Conservation (phyloP, 352 stramenopile genomes). For the Phytophthora agathidicida region DNA sequence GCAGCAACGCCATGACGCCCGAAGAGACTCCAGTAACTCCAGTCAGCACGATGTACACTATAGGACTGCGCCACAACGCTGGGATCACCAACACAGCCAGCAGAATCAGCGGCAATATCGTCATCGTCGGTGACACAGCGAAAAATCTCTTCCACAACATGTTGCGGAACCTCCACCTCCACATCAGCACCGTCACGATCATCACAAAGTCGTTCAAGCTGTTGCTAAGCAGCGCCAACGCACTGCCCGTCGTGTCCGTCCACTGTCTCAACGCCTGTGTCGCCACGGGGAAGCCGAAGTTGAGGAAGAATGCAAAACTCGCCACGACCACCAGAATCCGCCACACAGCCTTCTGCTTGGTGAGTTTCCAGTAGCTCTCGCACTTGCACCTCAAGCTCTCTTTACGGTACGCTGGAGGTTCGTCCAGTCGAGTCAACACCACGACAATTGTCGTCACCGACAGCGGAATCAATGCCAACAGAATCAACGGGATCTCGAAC, state of each 20-base stretch:
- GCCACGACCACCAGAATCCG: slow-evolving; percentile 46
- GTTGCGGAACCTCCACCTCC: slow-evolving; percentile 43
- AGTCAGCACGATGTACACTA: slow-evolving; percentile 32
- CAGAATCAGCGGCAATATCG: slow-evolving; percentile 34
- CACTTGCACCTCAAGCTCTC: slow-evolving; percentile 42
- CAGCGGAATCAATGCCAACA: slow-evolving; percentile 37
- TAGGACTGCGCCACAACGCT: slow-evolving; percentile 25
- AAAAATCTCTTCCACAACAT: slow-evolving; percentile 49
- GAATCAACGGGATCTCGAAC: slow-evolving; percentile 30
- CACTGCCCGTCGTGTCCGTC: slow-evolving; percentile 34
- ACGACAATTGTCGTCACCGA: slow-evolving; percentile 38
- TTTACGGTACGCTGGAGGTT: slow-evolving; percentile 19
- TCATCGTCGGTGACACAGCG: slow-evolving; percentile 30
- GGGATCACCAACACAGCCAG: slow-evolving; percentile 37
- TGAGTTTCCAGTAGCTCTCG: slow-evolving; percentile 64
- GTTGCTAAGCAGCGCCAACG: slow-evolving; percentile 29
- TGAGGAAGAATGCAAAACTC: slow-evolving; percentile 55
- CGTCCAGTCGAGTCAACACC: slow-evolving; percentile 24
- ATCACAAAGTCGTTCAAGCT: slow-evolving; percentile 42
- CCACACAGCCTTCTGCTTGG: slow-evolving; percentile 62
- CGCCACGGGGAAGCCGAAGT: slow-evolving; percentile 42
- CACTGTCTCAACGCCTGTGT: slow-evolving; percentile 37
- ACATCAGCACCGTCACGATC: slow-evolving; percentile 43
- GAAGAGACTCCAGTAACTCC: slow-evolving; percentile 34
- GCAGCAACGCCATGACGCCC: slow-evolving; percentile 40